Conservation (phyloP, 345 rosid species). For the Syzygium oleosum region DNA sequence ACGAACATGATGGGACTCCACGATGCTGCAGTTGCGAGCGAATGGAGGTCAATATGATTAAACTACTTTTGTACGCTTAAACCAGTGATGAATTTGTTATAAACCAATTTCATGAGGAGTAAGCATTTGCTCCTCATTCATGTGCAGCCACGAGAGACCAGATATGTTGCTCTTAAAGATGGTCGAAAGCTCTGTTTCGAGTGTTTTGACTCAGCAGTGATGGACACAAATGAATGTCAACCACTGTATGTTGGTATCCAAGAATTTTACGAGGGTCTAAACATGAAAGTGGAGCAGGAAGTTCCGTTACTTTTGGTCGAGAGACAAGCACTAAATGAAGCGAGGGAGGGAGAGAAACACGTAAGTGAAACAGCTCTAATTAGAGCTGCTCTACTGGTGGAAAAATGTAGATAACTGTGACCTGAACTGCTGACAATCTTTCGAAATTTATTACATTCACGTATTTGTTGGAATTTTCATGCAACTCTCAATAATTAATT, state of each 20-base stretch:
- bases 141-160: constrained; percentile 61
- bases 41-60: constrained; percentile 64
- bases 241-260: constrained; percentile 76
- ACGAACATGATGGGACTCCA: constrained; percentile 84
- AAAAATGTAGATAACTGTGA: background rate
- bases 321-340: constrained; percentile 89
- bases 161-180: constrained; percentile 67
- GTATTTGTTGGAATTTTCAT: background rate
- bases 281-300: constrained; percentile 86
- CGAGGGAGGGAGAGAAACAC: constrained; percentile 87
- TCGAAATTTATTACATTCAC: background rate
- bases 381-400: background rate
- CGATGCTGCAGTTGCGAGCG: constrained; percentile 99
- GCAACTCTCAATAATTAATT: background rate
- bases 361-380: constrained; percentile 30
- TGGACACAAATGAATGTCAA: constrained; percentile 81
- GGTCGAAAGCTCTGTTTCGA: constrained; percentile 91
- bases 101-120: background rate
- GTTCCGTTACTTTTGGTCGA: constrained; percentile 95
- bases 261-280: constrained; percentile 68
- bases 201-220: constrained; percentile 89
- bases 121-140: background rate
- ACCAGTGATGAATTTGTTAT: background rate
- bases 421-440: background rate
- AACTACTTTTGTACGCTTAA: background rate